These are phyloP conservation scores for Solanum bukasovii DNA, from an alignment of 257 asterid species.

Conservation along the genomic window DNA sequence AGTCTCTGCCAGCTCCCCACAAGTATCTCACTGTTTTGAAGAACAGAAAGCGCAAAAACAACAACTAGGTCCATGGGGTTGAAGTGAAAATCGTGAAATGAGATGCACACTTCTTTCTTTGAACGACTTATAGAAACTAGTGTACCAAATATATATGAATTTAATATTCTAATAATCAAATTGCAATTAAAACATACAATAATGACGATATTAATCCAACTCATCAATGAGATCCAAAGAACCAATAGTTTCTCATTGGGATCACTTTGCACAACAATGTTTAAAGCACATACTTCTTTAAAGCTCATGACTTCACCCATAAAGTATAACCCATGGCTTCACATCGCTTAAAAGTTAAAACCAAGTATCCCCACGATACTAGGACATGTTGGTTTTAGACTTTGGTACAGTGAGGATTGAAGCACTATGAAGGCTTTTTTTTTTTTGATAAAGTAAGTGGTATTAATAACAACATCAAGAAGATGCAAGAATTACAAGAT, in stretches of 20 bases:
- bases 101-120: background rate
- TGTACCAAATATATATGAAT: background rate
- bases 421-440: background rate
- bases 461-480: too few species aligned
- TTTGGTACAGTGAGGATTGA: background rate
- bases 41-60: background rate
- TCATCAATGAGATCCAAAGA: background rate
- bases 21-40: background rate
- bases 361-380: background rate
- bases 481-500: too few species aligned
- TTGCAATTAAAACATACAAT: background rate
- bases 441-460: too few species aligned
- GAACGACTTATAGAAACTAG: background rate
- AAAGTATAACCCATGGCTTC: background rate
- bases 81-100: background rate
- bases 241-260: background rate
- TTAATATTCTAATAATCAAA: background rate
- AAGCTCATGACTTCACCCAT: background rate
- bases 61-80: background rate
- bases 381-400: background rate
- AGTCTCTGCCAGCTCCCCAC: too few species aligned
- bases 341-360: background rate
- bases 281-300: background rate
- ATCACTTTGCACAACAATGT: background rate
- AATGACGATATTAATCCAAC: background rate